Base-by-base conservation (phyloP, 1,284 basidiomycete species). In the Ustilago lituana region DNA sequence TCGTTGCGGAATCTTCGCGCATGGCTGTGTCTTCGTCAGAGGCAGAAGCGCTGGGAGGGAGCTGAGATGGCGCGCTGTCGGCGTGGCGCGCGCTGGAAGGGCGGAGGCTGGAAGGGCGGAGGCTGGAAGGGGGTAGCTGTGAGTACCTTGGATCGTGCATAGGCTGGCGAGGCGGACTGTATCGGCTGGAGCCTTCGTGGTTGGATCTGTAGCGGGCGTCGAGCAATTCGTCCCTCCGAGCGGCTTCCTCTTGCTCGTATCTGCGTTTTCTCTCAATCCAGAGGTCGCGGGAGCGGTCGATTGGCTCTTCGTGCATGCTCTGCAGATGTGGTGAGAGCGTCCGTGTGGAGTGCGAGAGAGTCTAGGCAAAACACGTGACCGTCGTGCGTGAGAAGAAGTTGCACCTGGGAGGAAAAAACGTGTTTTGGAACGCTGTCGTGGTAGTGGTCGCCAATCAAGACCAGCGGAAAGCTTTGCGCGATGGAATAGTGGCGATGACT, bases 191-290 rank as follows among this genome's bases (percentile, higher is more conserved):
- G 31, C 43, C 37, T 11, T 69, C 60, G 39, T 63, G 51, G 12
- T 27, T 22, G 51, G 65, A 45, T 38, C 66, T 39, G 38, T 59
- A 69, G 29, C 60, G 58, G 35, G 43, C 32, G 48, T 69, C 66
- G 47, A 62, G 50, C 27, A 64, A n/a, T 5, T 64, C 66, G 47
- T 64, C 66, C 5, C 66, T 48, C 6, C 61, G 52, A 22, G 48
- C 48, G 3, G 62, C 62, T 44, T 70, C 61, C 26, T 70, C 61
- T 19, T 65, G 61, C 38, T 70, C 67, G 41, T 43, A 49, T 52
- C 67, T 56, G 53, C 62, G 56, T 58, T 70, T 70, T 64, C 67
- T 53, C 53, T 70, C 67, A 22, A 65, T 65, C 67, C 67, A 70
- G 54, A 55, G 67, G 58, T 70, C 67, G 44, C 67, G 61, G 33